Evolutionary conservation across 176 grass and related monocot genomes (phyloP), one percentile per base, ranked within the genome.

Genomic region (Ananas comosus): DNA sequence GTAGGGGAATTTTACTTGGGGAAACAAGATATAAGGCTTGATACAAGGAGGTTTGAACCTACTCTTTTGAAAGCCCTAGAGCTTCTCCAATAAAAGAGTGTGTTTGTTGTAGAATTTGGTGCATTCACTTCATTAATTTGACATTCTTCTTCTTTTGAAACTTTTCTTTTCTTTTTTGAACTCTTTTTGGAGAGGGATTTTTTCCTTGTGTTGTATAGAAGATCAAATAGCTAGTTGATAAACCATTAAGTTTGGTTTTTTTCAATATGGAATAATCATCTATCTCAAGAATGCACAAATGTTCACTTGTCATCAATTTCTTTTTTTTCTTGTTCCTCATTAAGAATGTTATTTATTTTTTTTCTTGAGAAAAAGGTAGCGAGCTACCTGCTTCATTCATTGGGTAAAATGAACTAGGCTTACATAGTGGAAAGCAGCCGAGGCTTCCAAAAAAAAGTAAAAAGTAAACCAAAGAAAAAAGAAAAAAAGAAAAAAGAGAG

Each of bases 1-100:
- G 81, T 87, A 14, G 84, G 73, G 50, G 78, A 87, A 82, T 91
- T 76, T 79, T 91, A 91, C 71, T 75, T 91, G 9, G 88, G 75
- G 11, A 91, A 87, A 79, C 88, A 91, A 77, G 78, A 91, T 27
- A 69, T 87, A 11, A 70, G 73, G 72, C 73, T 91, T 65, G 77
- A 91, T 70, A 22, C 87, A 0, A 9, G 75, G 9, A 81, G 84
- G 75, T 84, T 91, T 42, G 82, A 47, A 14, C 51, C 78, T 8
- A 51, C 77, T 11, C 71, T 87, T 13, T 19, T 64, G 51, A 63
- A 87, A 33, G 84, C 74, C 12, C 18, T 84, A 24, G 67, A 83
- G 18, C 69, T 83, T 48, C 48, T 90, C 29, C 72, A 48, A 17
- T 14, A 18, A 21, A 16, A 21, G 54, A 19, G 54, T 59, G 10